Conservation (phyloP, 192 early-diverging fungal species). For the Coemansia sp. region DNA sequence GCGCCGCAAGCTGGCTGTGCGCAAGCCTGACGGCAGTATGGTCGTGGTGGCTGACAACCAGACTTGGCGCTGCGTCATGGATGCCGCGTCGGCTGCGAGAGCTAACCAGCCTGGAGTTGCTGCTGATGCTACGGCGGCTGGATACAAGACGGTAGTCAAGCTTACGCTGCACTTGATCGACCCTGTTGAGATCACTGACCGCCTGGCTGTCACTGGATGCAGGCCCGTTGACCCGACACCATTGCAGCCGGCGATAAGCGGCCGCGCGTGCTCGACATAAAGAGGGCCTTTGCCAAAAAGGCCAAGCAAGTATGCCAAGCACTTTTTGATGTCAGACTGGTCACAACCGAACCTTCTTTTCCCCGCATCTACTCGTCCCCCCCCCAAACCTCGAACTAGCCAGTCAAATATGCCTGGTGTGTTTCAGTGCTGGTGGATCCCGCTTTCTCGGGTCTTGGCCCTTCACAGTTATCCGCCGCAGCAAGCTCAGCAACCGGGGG, state of each 20-base stretch:
- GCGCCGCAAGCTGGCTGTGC: conserved; percentile 31
- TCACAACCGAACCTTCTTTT: neutral
- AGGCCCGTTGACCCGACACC: neutral
- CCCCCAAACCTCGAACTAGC: conserved; percentile 1
- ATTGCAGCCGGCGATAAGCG: neutral
- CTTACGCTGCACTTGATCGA: conserved; percentile 41
- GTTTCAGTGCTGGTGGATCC: conserved; percentile 4
- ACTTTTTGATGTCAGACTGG: neutral
- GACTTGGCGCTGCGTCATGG: conserved; percentile 52
- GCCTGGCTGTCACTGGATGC: neutral
- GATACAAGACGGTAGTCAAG: conserved; percentile 36
- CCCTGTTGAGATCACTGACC: conserved; percentile 2
- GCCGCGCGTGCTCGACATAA: conserved; percentile 1
- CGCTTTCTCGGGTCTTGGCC: conserved; percentile 4
- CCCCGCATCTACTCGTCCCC: neutral
- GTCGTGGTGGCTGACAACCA: conserved; percentile 38
- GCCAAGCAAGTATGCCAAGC: neutral
- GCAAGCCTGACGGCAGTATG: conserved; percentile 26
- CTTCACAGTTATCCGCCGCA: neutral
- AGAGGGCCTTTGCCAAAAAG: neutral
- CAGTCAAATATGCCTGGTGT: neutral
- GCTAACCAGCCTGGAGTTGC: neutral
- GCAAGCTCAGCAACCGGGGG: conserved; percentile 5
- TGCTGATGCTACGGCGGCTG: neutral
- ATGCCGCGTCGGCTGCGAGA: conserved; percentile 14